phyloP scores from a whole-genome alignment of 176 grass and related monocot species.

The Oryza meyeriana region DNA sequence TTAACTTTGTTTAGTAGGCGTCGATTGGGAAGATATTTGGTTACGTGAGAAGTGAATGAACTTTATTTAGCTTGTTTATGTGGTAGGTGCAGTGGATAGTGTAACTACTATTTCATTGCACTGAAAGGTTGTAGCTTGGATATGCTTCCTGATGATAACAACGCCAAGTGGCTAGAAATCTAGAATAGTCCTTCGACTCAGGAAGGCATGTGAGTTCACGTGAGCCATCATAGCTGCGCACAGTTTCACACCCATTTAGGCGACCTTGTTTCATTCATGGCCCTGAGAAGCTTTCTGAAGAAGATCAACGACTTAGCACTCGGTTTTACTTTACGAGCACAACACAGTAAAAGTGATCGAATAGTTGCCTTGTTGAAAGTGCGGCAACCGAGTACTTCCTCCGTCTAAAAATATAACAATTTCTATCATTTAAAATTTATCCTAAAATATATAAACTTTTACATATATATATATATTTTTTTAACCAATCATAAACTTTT shows the following conservation, averaged over 20 bases:
- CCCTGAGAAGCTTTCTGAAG: background rate
- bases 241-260: background rate
- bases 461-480: too few relatives aligned
- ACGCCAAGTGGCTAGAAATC: background rate
- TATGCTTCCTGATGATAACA: background rate
- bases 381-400: too few relatives aligned
- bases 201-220: background rate
- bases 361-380: background rate
- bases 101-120: background rate
- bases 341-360: background rate
- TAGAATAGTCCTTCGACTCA: background rate
- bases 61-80: background rate
- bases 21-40: background rate
- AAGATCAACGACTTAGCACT: background rate
- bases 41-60: background rate
- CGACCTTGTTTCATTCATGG: background rate
- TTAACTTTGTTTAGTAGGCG: background rate
- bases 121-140: background rate
- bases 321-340: background rate
- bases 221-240: background rate
- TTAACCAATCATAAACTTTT: too few relatives aligned
- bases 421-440: too few relatives aligned
- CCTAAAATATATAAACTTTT: too few relatives aligned
- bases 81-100: background rate
- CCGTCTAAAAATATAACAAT: too few relatives aligned